Evolutionary conservation across 2,329 filamentous ascomycete genomes (phyloP), one percentile per base, ranked within the genome.

Genomic region (Aphanoascus verrucosus): DNA sequence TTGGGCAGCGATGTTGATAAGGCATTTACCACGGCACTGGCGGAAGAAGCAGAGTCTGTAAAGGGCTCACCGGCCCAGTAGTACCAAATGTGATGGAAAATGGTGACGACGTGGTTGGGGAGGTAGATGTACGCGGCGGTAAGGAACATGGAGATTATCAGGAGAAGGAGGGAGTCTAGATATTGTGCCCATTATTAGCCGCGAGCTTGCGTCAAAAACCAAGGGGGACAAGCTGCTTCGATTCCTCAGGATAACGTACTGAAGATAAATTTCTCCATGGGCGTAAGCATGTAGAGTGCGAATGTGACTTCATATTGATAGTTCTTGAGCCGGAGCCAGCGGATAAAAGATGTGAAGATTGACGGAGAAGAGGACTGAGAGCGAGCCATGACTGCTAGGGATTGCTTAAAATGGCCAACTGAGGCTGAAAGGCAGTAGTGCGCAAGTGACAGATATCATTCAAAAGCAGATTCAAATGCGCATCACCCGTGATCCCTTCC

Each of bases 251-350:
- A 17, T 17, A 15, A 72, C 88, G 55, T 79, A 97, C 93, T 97
- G 73, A 97, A 94, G 63, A 95, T 84, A 72, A 95, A 91, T 71
- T 95, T 95, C 76, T 98, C 93, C 50, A 86, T 89, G 1, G 89
- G 86, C 37, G 90, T 96, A 63, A 96, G 85, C 86, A 98, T 97
- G 78, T 98, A 97, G 23, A 97, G 80, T 57, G 86, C 85, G 72
- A 94, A 93, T 11, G 91, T 96, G 69, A 97, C 91, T 74, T 98
- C 93, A 68, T 97, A 89, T 76, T 97, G 93, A 77, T 97, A 96
- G 69, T 90, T 84, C 79, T 98, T 98, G 71, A 90, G 81, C 71
- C 89, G 84, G 61, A 97, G 78, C 88, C 90, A 96, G 69, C 84
- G 83, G 60, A 87, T 80, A 63, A 94, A 67, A 32, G 72, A 71